These are phyloP conservation scores for Chenopodium album DNA, from an alignment of 148 eudicot species.

Conservation along the genomic window DNA sequence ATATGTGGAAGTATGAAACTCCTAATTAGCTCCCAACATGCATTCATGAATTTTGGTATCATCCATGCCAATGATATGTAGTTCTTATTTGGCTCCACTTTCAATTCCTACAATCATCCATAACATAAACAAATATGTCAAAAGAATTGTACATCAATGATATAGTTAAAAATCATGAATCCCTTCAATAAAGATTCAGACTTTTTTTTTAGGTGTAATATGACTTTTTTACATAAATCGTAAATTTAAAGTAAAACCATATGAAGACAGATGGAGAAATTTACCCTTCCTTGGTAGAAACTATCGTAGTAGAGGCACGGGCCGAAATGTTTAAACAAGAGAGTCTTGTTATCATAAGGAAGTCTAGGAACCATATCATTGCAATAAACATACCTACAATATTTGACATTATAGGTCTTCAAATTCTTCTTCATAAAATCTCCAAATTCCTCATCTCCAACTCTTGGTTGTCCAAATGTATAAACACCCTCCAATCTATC, in stretches of 20 bases:
- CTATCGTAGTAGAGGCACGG: slow-evolving; percentile 53
- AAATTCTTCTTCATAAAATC: slow-evolving; percentile 59
- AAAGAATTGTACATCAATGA: not conserved
- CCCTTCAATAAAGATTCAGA: too few relatives aligned
- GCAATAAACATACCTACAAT: slow-evolving; percentile 64
- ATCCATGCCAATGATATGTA: slow-evolving; percentile 58
- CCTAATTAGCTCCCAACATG: slow-evolving; percentile 71
- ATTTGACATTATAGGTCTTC: slow-evolving; percentile 42
- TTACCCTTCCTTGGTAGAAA: slow-evolving; percentile 56
- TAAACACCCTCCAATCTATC: slow-evolving; percentile 65
- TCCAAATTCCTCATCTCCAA: slow-evolving; percentile 68
- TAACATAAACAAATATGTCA: not conserved
- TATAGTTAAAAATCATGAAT: too few relatives aligned
- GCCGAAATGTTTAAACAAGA: slow-evolving; percentile 73
- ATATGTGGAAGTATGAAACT: slow-evolving; percentile 44
- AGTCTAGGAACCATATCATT: slow-evolving; percentile 75
- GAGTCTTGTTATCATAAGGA: slow-evolving; percentile 58
- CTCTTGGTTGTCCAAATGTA: slow-evolving; percentile 83
- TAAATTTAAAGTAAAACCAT: not conserved
- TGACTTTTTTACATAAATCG: too few relatives aligned
- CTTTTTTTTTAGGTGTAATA: too few relatives aligned
- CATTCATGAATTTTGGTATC: slow-evolving; percentile 51
- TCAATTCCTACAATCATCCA: slow-evolving; percentile 34
- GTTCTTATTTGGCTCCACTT: slow-evolving; percentile 78
- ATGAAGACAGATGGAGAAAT: not conserved